Base-by-base conservation (phyloP, 2,329 filamentous ascomycete genomes). In the Sclerotinia nivalis region DNA sequence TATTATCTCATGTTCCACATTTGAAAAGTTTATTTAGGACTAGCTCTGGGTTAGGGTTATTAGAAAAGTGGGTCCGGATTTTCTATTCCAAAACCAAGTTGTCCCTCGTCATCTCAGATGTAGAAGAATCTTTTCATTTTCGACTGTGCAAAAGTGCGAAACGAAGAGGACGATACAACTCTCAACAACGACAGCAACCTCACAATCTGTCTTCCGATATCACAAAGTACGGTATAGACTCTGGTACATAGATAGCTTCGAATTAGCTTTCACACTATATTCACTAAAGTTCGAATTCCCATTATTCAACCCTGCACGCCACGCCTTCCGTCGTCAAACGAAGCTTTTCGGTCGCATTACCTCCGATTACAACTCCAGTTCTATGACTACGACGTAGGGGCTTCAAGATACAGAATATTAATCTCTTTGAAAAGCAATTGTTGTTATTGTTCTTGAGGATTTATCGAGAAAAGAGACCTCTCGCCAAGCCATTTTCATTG, bases 71-170 rank as follows among this genome's bases (percentile, higher is more conserved):
- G 25, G 34, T 56, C 45, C 28, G 13, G 31, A 58, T 37, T 58
- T 59, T 59, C n/a, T 59, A n/a, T 52, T 43, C 28, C 54, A 67
- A 67, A 59, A 47, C 40, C 50, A 67, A 67, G 52, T 47, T 68
- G 65, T 68, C 49, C 65, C 52, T 45, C 65, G 65, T 68, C 65
- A 68, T 68, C 54, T 37, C 61, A 54, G 20, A 52, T 65, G 49
- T 28, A 65, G 61, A 65, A 65, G 61, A 68, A 68, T 68, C 55
- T 68, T 68, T 68, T 68, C 31, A 47, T 68, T 68, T 67, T 60
- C 65, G 15, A 68, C 45, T 68, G 40, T n/a, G 22, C 37, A 9
- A 59, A 60, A 37, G 65, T 60, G 65, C 65, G 65, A 68, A 61
- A 59, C 37, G 54, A 47, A 58, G 25, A 60, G 22, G 49, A 50